Evolutionary conservation across 129 eudicot species (phyloP).

Genomic region (Heracleum sosnowskyi): DNA sequence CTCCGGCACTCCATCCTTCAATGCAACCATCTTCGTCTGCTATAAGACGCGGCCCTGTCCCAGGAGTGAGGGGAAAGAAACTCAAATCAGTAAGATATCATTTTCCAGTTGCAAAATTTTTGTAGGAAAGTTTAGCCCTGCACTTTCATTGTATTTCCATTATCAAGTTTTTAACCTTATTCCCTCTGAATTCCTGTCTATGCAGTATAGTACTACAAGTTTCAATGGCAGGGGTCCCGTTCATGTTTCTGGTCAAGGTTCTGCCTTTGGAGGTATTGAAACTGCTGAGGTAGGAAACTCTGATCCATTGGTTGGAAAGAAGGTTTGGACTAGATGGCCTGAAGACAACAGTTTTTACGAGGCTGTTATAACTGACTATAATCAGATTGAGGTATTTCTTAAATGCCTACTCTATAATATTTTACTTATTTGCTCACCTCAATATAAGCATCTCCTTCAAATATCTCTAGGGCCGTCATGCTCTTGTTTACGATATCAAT

Average conservation of each 20-base stretch:
- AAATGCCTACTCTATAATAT: background rate
- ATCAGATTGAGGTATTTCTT: constrained; percentile 32
- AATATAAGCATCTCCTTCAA: constrained; percentile 6
- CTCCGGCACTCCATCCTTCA: constrained; percentile 45
- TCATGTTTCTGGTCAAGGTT: constrained; percentile 25
- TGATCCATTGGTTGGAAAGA: constrained; percentile 53
- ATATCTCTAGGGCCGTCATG: constrained; percentile 47
- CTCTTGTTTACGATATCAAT: constrained; percentile 47
- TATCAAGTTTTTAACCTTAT: constrained; percentile 5
- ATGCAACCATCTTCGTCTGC: constrained; percentile 49
- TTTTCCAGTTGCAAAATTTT: background rate
- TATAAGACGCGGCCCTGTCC: constrained; percentile 54
- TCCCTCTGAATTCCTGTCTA: constrained; percentile 28
- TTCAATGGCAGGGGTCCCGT: constrained; percentile 31
- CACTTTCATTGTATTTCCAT: background rate
- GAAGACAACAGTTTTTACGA: constrained; percentile 59
- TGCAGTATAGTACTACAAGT: constrained; percentile 43
- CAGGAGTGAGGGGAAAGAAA: constrained; percentile 64
- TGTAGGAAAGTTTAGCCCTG: background rate
- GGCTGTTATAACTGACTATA: constrained; percentile 47
- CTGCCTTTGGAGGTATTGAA: constrained; percentile 20
- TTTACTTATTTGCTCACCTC: too few relatives aligned
- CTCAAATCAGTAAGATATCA: constrained; percentile 45
- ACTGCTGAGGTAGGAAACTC: constrained; percentile 25
- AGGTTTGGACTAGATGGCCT: constrained; percentile 78